Conservation (phyloP, 2,329 filamentous ascomycete species). For the Xylogone sp. region DNA sequence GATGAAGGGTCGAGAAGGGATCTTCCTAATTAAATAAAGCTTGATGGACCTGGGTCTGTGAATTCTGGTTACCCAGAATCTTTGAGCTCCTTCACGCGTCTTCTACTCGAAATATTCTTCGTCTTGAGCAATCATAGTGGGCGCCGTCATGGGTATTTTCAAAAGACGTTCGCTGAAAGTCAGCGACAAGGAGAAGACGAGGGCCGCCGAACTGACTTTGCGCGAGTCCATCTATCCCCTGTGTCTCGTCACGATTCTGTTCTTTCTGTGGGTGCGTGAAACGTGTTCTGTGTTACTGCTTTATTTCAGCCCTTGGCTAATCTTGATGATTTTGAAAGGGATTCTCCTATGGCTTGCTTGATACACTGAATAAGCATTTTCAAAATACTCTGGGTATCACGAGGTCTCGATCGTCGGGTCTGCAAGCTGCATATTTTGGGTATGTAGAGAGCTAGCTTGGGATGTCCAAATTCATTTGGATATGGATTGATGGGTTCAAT, state of each 20-base stretch:
- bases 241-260: slow-evolving; percentile 60
- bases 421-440: slow-evolving; percentile 62
- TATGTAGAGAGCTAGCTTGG: slow-evolving; percentile 56
- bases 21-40: background rate
- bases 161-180: slow-evolving; percentile 16
- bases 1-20: background rate
- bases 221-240: slow-evolving; percentile 65
- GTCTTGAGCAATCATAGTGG: too few species aligned
- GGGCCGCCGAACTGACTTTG: slow-evolving; percentile 59
- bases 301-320: slow-evolving; percentile 45
- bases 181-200: slow-evolving; percentile 42
- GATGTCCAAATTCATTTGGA: slow-evolving; percentile 62
- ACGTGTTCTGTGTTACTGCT: slow-evolving; percentile 49
- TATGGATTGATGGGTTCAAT: slow-evolving; percentile 72
- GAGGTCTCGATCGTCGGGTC: slow-evolving; percentile 58
- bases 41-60: too few species aligned
- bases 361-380: slow-evolving; percentile 73
- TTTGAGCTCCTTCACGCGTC: background rate
- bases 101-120: background rate
- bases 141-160: slow-evolving; percentile 13
- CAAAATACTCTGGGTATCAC: slow-evolving; percentile 54
- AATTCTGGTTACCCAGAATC: background rate
- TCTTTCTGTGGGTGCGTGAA: slow-evolving; percentile 56
- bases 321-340: slow-evolving; percentile 66
- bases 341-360: slow-evolving; percentile 80